These are phyloP conservation scores for Rhynchosporium graminicola DNA, from an alignment of 2,329 filamentous ascomycete genomes.

Conservation along the genomic window DNA sequence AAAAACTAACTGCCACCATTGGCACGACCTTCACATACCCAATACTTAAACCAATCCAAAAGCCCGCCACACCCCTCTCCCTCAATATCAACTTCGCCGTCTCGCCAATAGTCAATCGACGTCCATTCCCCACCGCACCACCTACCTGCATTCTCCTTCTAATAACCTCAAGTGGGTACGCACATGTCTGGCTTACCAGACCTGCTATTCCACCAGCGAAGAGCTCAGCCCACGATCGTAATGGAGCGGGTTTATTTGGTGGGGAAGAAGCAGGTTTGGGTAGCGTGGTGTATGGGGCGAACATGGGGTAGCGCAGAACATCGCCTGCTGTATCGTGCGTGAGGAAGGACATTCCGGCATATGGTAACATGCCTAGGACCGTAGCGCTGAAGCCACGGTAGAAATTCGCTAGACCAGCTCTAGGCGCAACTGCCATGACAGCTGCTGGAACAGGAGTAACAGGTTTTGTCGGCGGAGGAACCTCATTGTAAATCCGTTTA, in stretches of 20 bases:
- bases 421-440: slow-evolving; percentile 57
- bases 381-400: slow-evolving; percentile 93
- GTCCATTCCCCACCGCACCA: slow-evolving; percentile 89
- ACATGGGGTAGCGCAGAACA: slow-evolving; percentile 66
- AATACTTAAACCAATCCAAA: slow-evolving; percentile 91
- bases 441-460: slow-evolving; percentile 44
- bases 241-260: slow-evolving; percentile 64
- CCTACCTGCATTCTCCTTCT: slow-evolving; percentile 94
- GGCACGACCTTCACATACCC: slow-evolving; percentile 94
- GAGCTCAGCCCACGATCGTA: slow-evolving; percentile 86
- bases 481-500: slow-evolving; percentile 82
- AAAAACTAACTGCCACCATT: slow-evolving; percentile 74
- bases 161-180: slow-evolving; percentile 93
- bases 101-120: slow-evolving; percentile 73
- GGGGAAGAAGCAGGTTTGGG: slow-evolving; percentile 58
- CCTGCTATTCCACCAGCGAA: slow-evolving; percentile 82
- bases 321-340: slow-evolving; percentile 92
- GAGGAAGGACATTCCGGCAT: slow-evolving; percentile 92
- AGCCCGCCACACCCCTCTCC: slow-evolving; percentile 77
- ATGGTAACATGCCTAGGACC: slow-evolving; percentile 91
- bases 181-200: slow-evolving; percentile 84
- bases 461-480: slow-evolving; percentile 45
- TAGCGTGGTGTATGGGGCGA: slow-evolving; percentile 76
- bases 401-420: slow-evolving; percentile 80
- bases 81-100: slow-evolving; percentile 73